Conservation (phyloP, 1,139 yeast genomes). For the Candida sojae region DNA sequence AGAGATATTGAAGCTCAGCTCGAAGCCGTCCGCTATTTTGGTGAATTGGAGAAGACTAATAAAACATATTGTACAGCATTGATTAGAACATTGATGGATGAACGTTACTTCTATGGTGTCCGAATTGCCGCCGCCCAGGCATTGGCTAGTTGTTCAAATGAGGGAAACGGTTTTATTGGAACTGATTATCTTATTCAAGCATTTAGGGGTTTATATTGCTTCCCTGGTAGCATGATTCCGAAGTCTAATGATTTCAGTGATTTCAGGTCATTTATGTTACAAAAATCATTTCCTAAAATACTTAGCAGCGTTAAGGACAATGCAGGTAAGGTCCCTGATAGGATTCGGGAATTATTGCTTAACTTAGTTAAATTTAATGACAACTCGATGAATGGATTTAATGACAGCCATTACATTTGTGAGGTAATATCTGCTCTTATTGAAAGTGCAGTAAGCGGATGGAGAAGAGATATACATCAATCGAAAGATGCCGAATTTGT, state of each 20-base stretch:
- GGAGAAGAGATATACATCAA: slow-evolving; percentile 5
- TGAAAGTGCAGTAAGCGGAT: slow-evolving; percentile 32
- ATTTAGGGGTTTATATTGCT: slow-evolving; percentile 72
- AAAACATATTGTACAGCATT: slow-evolving; percentile 76
- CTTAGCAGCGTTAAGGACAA: slow-evolving; percentile 62
- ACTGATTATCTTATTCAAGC: slow-evolving; percentile 70
- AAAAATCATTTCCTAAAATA: slow-evolving; percentile 66
- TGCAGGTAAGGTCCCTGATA: slow-evolving; percentile 67
- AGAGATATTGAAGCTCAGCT: slow-evolving; percentile 95
- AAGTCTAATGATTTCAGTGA: slow-evolving; percentile 78
- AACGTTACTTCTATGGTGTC: slow-evolving; percentile 85
- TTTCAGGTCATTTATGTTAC: slow-evolving; percentile 65
- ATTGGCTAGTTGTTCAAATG: slow-evolving; percentile 64
- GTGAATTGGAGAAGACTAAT: slow-evolving; percentile 55
- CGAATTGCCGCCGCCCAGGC: slow-evolving; percentile 86
- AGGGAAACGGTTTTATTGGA: slow-evolving; percentile 68
- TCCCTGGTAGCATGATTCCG: slow-evolving; percentile 65
- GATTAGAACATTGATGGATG: slow-evolving; percentile 79
- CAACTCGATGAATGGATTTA: slow-evolving; percentile 74
- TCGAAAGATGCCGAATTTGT: slow-evolving; percentile 18
- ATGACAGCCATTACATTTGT: slow-evolving; percentile 71
- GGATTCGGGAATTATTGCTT: slow-evolving; percentile 61
- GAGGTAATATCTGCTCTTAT: slow-evolving; percentile 60
- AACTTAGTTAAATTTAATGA: slow-evolving; percentile 83
- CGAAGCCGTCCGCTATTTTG: slow-evolving; percentile 79